Percentiles rank a stretch among this genome's conserved stretches.
Conservation (phyloP, 2,329 filamentous ascomycete species). For the Stylonectria norvegica region DNA sequence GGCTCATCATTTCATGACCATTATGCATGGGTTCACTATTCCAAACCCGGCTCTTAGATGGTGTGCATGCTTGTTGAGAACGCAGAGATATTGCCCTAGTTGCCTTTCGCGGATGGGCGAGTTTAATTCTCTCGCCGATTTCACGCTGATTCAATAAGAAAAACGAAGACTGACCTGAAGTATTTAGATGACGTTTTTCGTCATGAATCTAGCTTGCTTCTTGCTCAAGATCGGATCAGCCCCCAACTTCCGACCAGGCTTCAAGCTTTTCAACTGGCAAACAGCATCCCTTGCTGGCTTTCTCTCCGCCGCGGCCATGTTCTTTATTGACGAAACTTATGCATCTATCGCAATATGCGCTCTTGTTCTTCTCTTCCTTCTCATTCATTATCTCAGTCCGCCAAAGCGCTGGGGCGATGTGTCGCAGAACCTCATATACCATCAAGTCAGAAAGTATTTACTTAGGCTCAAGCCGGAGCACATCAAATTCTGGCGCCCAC, state of each 20-base stretch:
- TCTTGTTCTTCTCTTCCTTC: slow-evolving; percentile 71
- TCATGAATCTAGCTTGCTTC: slow-evolving; percentile 85
- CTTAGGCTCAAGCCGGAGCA: slow-evolving; percentile 81
- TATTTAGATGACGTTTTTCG: slow-evolving; percentile 79
- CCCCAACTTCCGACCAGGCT: slow-evolving; percentile 83
- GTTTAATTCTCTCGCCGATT: no score
- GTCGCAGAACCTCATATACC: slow-evolving; percentile 81
- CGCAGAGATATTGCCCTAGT: no score
- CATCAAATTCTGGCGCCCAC: slow-evolving; percentile 90
- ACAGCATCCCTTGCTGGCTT: slow-evolving; percentile 72
- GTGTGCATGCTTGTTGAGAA: no score
- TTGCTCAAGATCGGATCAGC: slow-evolving; percentile 82
- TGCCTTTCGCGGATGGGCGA: no score
- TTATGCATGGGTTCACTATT: no score
- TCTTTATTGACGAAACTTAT: slow-evolving; percentile 82
- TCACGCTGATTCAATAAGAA: no score
- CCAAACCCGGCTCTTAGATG: no score
- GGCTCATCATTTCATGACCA: slow-evolving; percentile 15
- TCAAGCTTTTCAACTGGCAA: slow-evolving; percentile 86
- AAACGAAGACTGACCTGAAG: no score
- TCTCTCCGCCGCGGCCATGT: slow-evolving; percentile 79
- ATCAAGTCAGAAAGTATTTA: slow-evolving; percentile 83
- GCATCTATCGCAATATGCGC: slow-evolving; percentile 72
- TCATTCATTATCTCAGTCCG: slow-evolving; percentile 82
- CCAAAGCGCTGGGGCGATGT: slow-evolving; percentile 91